Conservation (phyloP, 257 asterid species). For the Capsicum baccatum region DNA sequence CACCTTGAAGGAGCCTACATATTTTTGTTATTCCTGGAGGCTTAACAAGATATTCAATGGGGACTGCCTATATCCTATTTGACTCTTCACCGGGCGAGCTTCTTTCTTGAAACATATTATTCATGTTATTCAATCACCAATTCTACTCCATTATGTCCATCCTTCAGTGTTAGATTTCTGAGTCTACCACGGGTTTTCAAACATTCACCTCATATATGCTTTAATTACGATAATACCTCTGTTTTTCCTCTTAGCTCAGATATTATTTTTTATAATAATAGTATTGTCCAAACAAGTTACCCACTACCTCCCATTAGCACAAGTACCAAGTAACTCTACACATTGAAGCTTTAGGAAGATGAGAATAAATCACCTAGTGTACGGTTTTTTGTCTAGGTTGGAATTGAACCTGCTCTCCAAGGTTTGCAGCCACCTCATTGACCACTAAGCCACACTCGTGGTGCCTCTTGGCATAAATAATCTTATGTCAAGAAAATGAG, state of each 20-base stretch:
- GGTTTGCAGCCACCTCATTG: neutral
- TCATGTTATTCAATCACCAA: slow-evolving; percentile 1
- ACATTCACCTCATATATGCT: neutral
- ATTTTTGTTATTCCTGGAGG: neutral
- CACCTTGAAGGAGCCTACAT: neutral
- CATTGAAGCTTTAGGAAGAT: neutral
- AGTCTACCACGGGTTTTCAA: neutral
- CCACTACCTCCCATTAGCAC: neutral
- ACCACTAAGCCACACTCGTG: neutral
- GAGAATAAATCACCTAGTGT: neutral
- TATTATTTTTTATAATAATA: neutral
- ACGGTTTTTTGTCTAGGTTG: neutral
- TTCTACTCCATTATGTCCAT: slow-evolving; percentile 8
- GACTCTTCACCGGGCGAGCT: neutral
- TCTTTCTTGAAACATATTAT: slow-evolving; percentile 7
- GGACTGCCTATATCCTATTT: neutral
- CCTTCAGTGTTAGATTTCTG: neutral
- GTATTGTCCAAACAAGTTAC: neutral
- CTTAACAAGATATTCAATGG: neutral
- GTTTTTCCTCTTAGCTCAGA: neutral
- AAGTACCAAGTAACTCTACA: neutral
- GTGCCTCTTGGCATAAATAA: neutral
- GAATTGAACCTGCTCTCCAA: neutral
- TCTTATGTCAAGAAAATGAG: neutral
- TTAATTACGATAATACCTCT: neutral